Base-by-base conservation (phyloP, 2,329 filamentous ascomycete genomes). In the Coniochaeta pulveracea region DNA sequence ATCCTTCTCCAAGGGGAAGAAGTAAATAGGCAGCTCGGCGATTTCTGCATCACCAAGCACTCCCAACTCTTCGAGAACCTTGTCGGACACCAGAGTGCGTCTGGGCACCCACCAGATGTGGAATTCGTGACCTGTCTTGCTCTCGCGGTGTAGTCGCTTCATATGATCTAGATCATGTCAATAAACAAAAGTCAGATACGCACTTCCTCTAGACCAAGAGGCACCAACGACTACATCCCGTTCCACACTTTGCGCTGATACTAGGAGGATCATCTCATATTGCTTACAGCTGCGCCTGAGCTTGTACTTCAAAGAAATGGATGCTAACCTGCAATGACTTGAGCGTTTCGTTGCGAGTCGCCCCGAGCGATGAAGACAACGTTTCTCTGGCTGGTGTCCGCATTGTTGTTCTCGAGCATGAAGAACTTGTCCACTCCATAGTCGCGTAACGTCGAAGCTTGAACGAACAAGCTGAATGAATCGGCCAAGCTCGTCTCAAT, bases 341-440 rank as follows among this genome's bases (percentile, higher is more conserved):
- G 78, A 35, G 88, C 80, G 51, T 91, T 81, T 43, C 74, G 81
- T 36, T 83, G 80, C 55, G 85, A 89, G 60, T 96, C 91, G 41
- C 86, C 89, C 49, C 88, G 74, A 12, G 86, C 83, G 45, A 98
- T 74, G 61, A 96, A 98, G 44, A 98, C 74, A 41, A 98, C 76
- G 66, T 95, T 98, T 51, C 84, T 79, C 61, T 96, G 91, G 50
- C 81, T 93, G 12, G 85, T 83, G 58, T 96, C 89, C 56, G 86
- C 80, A 59, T 98, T 96, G 51, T 81, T 76, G 59, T 95, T 96
- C 58, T 98, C 91, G 29, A 98, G 68, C 51, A 95, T 81, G 65
- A 96, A 98, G 45, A 95, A 85, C 57, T 93, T 93, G 58, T 96
- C 88, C 45, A 98, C 88, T 19, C 93, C 93, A 62, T 96, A 95